These are phyloP conservation scores for Plenodomus tracheiphilus DNA, from an alignment of 2,329 filamentous ascomycete species.

Conservation along the genomic window DNA sequence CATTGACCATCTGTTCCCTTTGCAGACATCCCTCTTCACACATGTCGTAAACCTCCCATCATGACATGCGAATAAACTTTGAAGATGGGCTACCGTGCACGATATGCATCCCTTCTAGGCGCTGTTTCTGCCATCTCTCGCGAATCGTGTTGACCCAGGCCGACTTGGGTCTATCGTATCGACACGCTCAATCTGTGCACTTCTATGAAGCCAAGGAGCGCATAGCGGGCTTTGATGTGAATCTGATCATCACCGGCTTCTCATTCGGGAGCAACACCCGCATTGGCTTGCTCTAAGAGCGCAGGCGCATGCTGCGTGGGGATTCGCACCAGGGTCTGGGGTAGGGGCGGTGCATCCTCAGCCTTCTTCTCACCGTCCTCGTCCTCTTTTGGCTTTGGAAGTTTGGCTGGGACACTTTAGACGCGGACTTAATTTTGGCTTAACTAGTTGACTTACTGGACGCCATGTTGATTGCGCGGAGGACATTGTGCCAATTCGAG, in stretches of 20 bases:
- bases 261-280: constrained; percentile 38
- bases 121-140: neutral
- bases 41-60: too few species aligned
- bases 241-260: neutral
- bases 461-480: constrained; percentile 84
- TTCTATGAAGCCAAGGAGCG: neutral
- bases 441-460: constrained; percentile 62
- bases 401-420: constrained; percentile 60
- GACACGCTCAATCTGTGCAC: neutral
- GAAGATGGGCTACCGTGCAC: neutral
- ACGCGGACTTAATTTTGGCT: neutral
- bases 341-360: constrained; percentile 59
- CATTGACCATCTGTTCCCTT: too few species aligned
- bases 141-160: neutral
- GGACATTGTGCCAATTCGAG: constrained; percentile 85
- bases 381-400: constrained; percentile 62
- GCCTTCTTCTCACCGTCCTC: constrained; percentile 46
- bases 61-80: too few species aligned
- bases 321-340: constrained; percentile 82
- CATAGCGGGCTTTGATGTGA: neutral
- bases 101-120: neutral
- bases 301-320: constrained; percentile 69
- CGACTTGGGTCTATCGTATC: neutral
- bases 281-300: constrained; percentile 38
- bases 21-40: too few species aligned